Conservation (phyloP, 2,329 filamentous ascomycete genomes). For the Epichloe sibirici region DNA sequence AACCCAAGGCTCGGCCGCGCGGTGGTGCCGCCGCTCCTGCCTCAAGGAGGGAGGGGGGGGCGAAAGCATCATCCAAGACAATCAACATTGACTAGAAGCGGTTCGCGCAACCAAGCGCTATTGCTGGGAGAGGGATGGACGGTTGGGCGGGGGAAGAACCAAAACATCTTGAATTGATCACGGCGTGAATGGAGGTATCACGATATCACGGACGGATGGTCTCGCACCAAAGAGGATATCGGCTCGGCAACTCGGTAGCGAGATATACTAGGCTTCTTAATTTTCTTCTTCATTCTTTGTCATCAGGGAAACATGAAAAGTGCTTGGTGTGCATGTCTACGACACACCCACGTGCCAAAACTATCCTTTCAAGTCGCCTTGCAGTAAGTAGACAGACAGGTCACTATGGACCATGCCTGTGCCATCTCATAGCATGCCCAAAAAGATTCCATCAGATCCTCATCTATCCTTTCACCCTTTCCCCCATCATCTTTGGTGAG, state of each 20-base stretch:
- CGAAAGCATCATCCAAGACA: conserved; percentile 7
- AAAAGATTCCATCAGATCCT: background rate
- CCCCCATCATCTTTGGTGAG: too few species aligned
- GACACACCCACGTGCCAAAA: background rate
- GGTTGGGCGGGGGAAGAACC: too few species aligned
- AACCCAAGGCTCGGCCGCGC: conserved; percentile 15
- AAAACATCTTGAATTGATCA: too few species aligned
- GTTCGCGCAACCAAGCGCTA: too few species aligned
- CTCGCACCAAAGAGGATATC: too few species aligned
- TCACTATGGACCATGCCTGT: background rate
- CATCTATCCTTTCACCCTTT: background rate
- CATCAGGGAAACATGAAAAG: background rate
- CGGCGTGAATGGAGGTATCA: too few species aligned
- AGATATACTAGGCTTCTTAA: too few species aligned
- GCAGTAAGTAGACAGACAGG: background rate
- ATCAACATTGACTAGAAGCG: conserved; percentile 5
- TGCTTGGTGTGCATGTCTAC: background rate
- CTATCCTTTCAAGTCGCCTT: background rate
- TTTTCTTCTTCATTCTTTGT: too few species aligned
- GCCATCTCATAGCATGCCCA: background rate
- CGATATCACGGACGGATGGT: too few species aligned
- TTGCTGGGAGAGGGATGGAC: too few species aligned
- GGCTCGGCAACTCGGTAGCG: too few species aligned
- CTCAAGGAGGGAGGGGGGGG: conserved; percentile 16
- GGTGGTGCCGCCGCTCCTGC: conserved; percentile 14